Evolutionary conservation across 495 filamentous ascomycete genomes (phyloP), one percentile per base, ranked within the genome.

Genomic region (Chaetomidium leptoderma): DNA sequence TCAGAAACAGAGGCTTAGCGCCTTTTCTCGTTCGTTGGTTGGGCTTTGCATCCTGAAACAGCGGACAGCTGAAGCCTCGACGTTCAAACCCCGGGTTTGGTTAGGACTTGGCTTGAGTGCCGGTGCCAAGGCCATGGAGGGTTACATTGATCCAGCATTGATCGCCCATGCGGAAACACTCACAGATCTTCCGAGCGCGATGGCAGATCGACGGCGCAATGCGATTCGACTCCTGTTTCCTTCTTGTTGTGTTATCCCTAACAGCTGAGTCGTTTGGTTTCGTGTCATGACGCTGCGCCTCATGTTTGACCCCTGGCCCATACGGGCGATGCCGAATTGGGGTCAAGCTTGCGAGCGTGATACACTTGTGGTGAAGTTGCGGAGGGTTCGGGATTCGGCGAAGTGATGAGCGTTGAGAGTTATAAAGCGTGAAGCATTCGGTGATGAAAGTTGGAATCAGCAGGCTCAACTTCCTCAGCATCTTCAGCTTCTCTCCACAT

Each of bases 161-260:
- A 47, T 55, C 42, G 33, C 16, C 29, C n/a, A 40, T 35, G 39
- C 52, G 17, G 30, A 45, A 55, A 47, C 40, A 37, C 42, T 23
- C 51, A 32, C 51, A 10, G 37, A 42, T 43, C 9, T 32, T 37
- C 3, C 37, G 1, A 6, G 9, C 26, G 11, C 4, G 6, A 9
- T 11, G 9, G 37, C n/a, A 32, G 51, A 53, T 52, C 19, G 16
- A 30, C 10, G n/a, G 1, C 8, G 40, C 4, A 26, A 46, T 55
- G 40, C 52, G 52, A 55, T 55, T 55, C 21, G 52, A 45, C 52
- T 36, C 52, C 52, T 55, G 52, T 55, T 55, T 55, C 30, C 17
- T 10, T 27, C 5, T n/a, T 16, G 24, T 1, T 10, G 27, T n/a
- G 2, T 53, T 46, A 55, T 29, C 40, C 27, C 52, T 19, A 11